These are phyloP conservation scores for Euphorbia tirucalli DNA, from an alignment of 345 rosid species.

Conservation along the genomic window DNA sequence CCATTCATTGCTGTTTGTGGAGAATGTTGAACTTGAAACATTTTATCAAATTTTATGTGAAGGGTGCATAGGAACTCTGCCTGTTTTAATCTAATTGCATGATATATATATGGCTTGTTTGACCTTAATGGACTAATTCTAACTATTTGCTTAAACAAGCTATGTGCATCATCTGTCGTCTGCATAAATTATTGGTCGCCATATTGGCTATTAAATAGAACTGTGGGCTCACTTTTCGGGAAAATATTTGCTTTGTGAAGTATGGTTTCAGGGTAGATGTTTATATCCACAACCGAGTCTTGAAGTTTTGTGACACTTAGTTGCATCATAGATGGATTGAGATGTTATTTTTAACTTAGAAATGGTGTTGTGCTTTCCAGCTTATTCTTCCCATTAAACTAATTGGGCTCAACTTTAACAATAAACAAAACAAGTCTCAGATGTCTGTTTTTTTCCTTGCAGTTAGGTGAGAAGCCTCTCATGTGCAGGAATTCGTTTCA, in stretches of 20 bases:
- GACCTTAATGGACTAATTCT: neutral
- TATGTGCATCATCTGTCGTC: neutral
- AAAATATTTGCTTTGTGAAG: neutral
- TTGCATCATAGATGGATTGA: constrained; percentile 3
- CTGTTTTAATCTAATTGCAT: neutral
- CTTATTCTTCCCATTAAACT: neutral
- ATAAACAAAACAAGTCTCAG: neutral
- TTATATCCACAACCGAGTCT: neutral
- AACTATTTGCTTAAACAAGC: neutral
- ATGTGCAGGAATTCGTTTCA: constrained; percentile 1
- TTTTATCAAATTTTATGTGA: neutral
- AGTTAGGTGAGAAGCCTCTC: neutral
- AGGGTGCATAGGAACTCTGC: neutral
- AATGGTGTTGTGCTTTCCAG: neutral
- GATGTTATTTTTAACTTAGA: constrained; percentile 5
- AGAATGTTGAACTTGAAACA: neutral
- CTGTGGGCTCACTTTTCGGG: neutral
- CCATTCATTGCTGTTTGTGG: neutral
- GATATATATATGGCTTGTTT: neutral
- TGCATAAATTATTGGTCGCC: neutral
- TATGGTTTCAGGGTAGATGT: neutral
- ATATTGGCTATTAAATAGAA: neutral
- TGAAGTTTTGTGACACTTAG: neutral
- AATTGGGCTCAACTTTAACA: neutral
- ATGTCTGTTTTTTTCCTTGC: neutral